phyloP scores from a whole-genome alignment of 2,329 filamentous ascomycete genomes.

The Fusarium bulbicola region DNA sequence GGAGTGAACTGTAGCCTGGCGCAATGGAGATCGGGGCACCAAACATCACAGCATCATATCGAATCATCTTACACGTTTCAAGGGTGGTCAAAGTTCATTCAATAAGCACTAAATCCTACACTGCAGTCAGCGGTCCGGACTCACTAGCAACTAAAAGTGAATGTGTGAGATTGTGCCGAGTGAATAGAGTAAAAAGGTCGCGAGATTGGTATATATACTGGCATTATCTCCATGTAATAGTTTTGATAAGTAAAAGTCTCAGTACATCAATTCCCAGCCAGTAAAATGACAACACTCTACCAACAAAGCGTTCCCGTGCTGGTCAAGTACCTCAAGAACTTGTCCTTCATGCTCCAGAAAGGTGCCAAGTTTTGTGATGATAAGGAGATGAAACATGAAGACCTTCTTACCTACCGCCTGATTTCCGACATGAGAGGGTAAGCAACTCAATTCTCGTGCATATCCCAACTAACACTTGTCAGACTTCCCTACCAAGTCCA shows the following conservation, averaged over 20 bases:
- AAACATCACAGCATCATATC: not conserved
- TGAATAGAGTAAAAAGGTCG: not conserved
- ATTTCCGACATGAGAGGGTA: slow-evolving; percentile 37
- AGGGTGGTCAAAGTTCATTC: not conserved
- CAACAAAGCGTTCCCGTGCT: slow-evolving; percentile 41
- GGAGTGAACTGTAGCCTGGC: not conserved
- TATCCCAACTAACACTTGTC: not conserved
- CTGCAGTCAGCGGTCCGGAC: not conserved
- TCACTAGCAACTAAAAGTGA: not conserved
- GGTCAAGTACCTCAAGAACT: slow-evolving; percentile 41
- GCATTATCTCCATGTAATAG: not conserved
- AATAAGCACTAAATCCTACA: not conserved
- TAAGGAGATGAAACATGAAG: slow-evolving; percentile 34
- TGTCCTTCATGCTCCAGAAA: slow-evolving; percentile 39
- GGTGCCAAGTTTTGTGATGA: slow-evolving; percentile 27
- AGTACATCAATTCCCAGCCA: too few species aligned
- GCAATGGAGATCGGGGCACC: not conserved
- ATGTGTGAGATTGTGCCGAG: not conserved
- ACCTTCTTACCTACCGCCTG: slow-evolving; percentile 29
- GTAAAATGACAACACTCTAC: slow-evolving; percentile 37
- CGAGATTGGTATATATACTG: not conserved
- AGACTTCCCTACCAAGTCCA: slow-evolving; percentile 39
- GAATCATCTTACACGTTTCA: not conserved
- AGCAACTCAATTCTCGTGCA: rapidly evolving
- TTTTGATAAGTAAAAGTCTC: rapidly evolving